Percentiles rank a stretch among this genome's conserved stretches.
Evolutionary conservation across 1,284 basidiomycete species (phyloP).

Genomic region (Fistulinella staudtii): DNA sequence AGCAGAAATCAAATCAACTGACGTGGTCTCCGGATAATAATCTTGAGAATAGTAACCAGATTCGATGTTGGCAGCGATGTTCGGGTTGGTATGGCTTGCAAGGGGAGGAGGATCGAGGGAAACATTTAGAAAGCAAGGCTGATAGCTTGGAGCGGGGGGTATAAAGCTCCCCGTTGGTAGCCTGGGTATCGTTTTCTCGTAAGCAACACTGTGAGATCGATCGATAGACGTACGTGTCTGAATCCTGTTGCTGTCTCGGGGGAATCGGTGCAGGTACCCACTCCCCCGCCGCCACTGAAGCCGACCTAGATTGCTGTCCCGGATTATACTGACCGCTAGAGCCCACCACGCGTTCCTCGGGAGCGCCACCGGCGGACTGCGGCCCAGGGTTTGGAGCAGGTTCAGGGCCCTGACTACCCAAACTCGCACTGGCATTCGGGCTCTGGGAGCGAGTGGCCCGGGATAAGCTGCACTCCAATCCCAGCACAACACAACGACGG

Average conservation of each 20-base stretch:
- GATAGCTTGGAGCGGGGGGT: conserved; percentile 4
- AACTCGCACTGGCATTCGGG: conserved; percentile 14
- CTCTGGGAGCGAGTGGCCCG: conserved; percentile 21
- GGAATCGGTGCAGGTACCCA: conserved; percentile 1
- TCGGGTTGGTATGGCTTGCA: conserved; percentile 9
- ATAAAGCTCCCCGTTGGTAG: conserved; percentile 1
- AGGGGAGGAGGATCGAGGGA: background rate
- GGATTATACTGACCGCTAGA: conserved; percentile 4
- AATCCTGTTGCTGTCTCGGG: conserved; percentile 8
- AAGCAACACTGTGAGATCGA: no score
- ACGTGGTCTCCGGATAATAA: conserved; percentile 14
- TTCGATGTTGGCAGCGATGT: background rate
- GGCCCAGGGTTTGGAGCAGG: conserved; percentile 2
- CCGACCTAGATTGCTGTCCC: conserved; percentile 10
- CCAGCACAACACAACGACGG: conserved; percentile 18
- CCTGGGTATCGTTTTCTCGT: conserved; percentile 6
- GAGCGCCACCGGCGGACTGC: conserved; percentile 5
- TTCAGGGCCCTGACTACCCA: conserved; percentile 12
- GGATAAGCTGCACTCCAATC: conserved; percentile 10
- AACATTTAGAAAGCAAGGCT: conserved; percentile 11
- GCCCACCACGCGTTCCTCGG: conserved; percentile 3
- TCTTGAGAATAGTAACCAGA: conserved; percentile 8
- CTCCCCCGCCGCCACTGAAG: background rate
- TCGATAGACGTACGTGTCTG: no score
- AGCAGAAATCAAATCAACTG: conserved; percentile 3